phyloP scores from a whole-genome alignment of 2,329 filamentous ascomycete genomes.

The Aspergillus latus region DNA sequence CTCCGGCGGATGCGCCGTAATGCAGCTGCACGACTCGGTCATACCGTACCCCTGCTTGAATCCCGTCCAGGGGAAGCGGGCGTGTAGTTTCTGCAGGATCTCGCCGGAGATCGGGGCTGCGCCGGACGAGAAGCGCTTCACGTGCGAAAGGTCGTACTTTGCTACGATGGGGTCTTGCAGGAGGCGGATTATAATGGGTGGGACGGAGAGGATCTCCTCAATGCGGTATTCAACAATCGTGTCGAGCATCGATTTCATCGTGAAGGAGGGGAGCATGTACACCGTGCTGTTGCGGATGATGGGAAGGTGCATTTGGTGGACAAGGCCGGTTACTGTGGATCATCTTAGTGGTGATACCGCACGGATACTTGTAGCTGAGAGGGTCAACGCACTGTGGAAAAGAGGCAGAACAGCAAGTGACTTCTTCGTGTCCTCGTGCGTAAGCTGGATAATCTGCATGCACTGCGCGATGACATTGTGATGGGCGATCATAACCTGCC shows the following conservation, averaged over 20 bases:
- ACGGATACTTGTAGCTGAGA: too few species aligned
- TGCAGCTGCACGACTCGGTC: conserved; percentile 65
- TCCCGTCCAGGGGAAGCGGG: conserved; percentile 58
- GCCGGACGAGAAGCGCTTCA: conserved; percentile 59
- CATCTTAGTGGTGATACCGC: not conserved
- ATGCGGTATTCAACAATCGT: conserved; percentile 55
- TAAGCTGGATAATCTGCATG: conserved; percentile 58
- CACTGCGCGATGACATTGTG: conserved; percentile 61
- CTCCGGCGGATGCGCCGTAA: conserved; percentile 60
- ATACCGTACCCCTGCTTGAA: conserved; percentile 69
- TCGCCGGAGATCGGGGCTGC: conserved; percentile 60
- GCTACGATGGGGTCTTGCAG: conserved; percentile 49
- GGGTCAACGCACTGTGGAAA: conserved; percentile 51
- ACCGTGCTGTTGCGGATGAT: conserved; percentile 65
- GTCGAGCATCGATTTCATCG: conserved; percentile 59
- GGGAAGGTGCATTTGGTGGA: conserved; percentile 64
- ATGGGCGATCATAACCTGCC: conserved; percentile 53
- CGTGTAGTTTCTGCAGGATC: conserved; percentile 56
- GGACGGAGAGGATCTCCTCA: conserved; percentile 58
- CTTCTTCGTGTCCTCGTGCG: conserved; percentile 49
- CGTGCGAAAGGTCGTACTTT: conserved; percentile 57
- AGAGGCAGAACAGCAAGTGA: conserved; percentile 60
- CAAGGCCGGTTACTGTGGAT: conserved; percentile 55
- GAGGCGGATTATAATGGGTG: conserved; percentile 61
- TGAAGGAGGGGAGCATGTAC: conserved; percentile 64